Conservation (phyloP, 805 yeast species). For the Metschnikowia kunwiensis region DNA sequence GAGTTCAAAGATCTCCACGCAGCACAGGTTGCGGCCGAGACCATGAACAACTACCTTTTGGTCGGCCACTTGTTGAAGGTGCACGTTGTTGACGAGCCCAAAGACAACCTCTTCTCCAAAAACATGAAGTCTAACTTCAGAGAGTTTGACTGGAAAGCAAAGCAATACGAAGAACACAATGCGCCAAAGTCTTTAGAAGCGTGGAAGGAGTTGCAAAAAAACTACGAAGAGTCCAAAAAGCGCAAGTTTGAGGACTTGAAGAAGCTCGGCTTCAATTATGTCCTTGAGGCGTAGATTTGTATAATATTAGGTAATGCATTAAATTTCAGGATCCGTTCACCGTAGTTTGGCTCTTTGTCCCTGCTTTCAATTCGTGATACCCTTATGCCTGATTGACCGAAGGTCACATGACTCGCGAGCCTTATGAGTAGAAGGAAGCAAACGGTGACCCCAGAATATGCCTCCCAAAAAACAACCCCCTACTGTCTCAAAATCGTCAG, state of each 20-base stretch:
- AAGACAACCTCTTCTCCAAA: conserved; percentile 46
- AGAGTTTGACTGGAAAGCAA: conserved; percentile 16
- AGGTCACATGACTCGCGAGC: not conserved
- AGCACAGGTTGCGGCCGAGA: conserved; percentile 86
- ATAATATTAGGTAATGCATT: conserved; percentile 7
- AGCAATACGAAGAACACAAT: conserved; percentile 45
- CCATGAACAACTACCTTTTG: conserved; percentile 91
- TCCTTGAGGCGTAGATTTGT: conserved; percentile 13
- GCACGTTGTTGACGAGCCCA: conserved; percentile 52
- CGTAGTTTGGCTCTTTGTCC: no score
- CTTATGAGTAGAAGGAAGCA: not conserved
- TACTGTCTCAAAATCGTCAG: not conserved
- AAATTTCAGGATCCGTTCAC: no score
- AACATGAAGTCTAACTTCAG: conserved; percentile 15
- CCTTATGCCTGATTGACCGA: no score
- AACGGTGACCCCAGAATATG: conserved; percentile 4
- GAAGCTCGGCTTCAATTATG: conserved; percentile 21
- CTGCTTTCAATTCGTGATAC: no score
- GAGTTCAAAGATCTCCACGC: conserved; percentile 75
- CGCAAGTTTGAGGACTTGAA: conserved; percentile 49
- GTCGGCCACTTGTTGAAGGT: conserved; percentile 81
- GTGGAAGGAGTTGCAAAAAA: conserved; percentile 53
- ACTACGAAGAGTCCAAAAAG: conserved; percentile 40
- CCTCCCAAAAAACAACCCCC: conserved; percentile 11
- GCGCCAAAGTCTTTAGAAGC: conserved; percentile 53